These are phyloP conservation scores for Lactarius psammicola DNA, from an alignment of 768 basidiomycete species.

Conservation along the genomic window DNA sequence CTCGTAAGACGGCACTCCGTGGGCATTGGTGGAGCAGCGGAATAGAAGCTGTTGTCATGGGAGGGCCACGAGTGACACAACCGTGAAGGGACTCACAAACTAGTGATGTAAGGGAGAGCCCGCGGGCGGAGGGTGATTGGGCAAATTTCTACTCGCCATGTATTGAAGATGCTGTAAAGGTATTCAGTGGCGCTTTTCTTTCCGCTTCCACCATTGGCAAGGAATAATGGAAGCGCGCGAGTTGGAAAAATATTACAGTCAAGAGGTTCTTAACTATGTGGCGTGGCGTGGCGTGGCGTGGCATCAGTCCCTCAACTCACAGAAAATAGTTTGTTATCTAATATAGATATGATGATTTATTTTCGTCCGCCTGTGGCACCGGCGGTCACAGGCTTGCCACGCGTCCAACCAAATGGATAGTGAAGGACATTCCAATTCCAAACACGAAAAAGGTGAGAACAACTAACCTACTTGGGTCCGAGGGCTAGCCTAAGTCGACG, in stretches of 20 bases:
- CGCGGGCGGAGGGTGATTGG: constrained; percentile 18
- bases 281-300: neutral
- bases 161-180: constrained; percentile 37
- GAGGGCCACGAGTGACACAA: constrained; percentile 27
- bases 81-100: neutral
- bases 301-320: neutral
- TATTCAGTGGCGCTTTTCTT: constrained; percentile 41
- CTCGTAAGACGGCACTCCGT: constrained; percentile 47
- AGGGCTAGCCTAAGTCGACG: neutral
- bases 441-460: neutral
- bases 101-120: constrained; percentile 18
- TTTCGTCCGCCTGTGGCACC: neutral
- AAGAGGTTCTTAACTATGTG: neutral
- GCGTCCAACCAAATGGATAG: neutral
- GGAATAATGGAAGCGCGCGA: constrained; percentile 31
- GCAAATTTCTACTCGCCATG: constrained; percentile 1
- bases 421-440: neutral
- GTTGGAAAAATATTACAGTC: neutral
- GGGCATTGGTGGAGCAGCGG: constrained; percentile 46
- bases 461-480: neutral
- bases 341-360: neutral
- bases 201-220: constrained; percentile 51
- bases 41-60: constrained; percentile 31
- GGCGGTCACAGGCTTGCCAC: neutral
- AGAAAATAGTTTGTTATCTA: too few species aligned